phyloP scores from a whole-genome alignment of 768 basidiomycete species.

The Tulasnella sp. region DNA sequence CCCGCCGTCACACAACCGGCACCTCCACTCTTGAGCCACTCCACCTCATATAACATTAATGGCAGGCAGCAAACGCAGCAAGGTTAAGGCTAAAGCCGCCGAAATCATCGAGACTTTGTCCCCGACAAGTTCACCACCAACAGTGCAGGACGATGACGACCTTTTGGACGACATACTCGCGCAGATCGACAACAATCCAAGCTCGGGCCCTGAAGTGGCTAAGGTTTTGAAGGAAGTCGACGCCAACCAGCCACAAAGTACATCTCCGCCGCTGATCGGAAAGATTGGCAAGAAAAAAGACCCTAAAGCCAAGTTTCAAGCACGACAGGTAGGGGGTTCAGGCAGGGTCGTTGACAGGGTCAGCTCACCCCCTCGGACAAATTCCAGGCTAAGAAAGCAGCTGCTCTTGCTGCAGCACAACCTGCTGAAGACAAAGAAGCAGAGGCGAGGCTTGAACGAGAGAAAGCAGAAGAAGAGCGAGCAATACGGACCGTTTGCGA shows the following conservation, averaged over 20 bases:
- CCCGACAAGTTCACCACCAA: constrained; percentile 42
- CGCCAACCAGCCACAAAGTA: constrained; percentile 44
- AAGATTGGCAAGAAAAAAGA: constrained; percentile 54
- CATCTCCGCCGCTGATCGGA: constrained; percentile 38
- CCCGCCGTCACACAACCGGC: background rate
- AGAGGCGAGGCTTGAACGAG: constrained; percentile 62
- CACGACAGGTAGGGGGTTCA: constrained; percentile 61
- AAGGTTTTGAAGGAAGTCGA: constrained; percentile 52
- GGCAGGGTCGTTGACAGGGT: background rate
- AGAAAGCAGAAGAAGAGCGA: constrained; percentile 68
- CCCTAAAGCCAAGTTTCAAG: constrained; percentile 66
- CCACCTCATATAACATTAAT: constrained; percentile 44
- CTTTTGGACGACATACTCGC: constrained; percentile 76
- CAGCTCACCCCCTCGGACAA: background rate
- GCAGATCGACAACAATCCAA: constrained; percentile 69
- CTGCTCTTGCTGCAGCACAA: constrained; percentile 59
- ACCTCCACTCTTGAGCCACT: background rate
- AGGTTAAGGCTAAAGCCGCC: constrained; percentile 52
- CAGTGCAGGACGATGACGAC: constrained; percentile 52
- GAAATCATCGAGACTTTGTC: constrained; percentile 19
- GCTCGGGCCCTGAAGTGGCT: constrained; percentile 56
- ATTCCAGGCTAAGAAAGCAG: constrained; percentile 70
- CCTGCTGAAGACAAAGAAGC: constrained; percentile 59
- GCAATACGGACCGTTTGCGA: constrained; percentile 68
- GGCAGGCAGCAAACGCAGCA: constrained; percentile 61